Base-by-base conservation (phyloP, 2,329 filamentous ascomycete genomes). In the Xylariaceae sp. region DNA sequence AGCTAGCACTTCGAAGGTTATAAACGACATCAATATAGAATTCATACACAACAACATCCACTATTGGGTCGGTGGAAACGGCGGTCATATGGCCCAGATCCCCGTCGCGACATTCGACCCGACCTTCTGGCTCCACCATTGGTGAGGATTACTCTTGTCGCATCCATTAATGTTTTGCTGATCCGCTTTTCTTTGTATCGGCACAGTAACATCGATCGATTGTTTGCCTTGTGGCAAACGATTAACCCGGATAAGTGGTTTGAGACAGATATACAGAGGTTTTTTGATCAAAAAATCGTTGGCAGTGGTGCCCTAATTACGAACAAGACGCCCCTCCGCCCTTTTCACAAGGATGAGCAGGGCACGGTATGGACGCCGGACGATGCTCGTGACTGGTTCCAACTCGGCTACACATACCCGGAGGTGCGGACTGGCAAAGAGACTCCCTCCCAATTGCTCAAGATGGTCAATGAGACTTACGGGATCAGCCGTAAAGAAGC, bases 91-190 rank as follows among this genome's bases (percentile, higher is more conserved):
- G 78, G 73, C 69, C 16, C 76, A 74, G 55, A 72, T 77, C 12
- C 74, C 77, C 30, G 80, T 80, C 55, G 79, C 83, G 10, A 76
- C 80, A 0, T 87, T 84, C 64, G 85, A 87, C 64, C 83, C 84
- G 0, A 68, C 82, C 8, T 87, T 85, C 67, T 84, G 77, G 76
- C 69, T 86, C 4, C 82, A 86, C 61, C 83, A 86, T 65, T 68
- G 74, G 60, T 79, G 79, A 60, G 73, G 15, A 30, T 2, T 39
- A 22, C 22, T 16, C 26, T 42, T 29, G 37, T 10, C 5, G 8
- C 15, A 4, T 21, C 3, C 16, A 13, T 15, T 13, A 9, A n/a
- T n/a, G 3, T 7, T 18, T n/a, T 19, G 16, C 16, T 37, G 13
- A 26, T 4, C 49, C 47, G 21, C 47, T 30, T n/a, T 9, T n/a